A percentile compares a stretch with the other conserved stretches of the same genome.
phyloP scores from a whole-genome alignment of 1,284 basidiomycete species.

The Fomitopsis palustris region DNA sequence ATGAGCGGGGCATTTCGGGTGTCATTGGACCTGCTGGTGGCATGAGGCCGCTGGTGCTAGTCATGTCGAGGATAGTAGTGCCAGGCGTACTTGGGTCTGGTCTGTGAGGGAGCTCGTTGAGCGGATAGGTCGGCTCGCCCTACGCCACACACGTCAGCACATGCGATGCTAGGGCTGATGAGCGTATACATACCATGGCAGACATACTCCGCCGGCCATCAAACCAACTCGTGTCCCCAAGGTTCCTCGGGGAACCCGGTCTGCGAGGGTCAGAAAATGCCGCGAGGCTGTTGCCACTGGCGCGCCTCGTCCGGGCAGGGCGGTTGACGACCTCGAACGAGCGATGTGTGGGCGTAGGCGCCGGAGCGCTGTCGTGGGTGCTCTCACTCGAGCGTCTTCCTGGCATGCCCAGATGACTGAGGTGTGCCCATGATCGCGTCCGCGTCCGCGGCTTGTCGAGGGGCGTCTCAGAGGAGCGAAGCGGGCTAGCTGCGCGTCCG shows the following conservation, averaged over 20 bases:
- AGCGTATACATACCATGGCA: conserved; percentile 50
- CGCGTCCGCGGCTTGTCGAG: conserved; percentile 13
- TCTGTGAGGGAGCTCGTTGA: conserved; percentile 42
- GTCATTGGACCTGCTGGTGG: conserved; percentile 16
- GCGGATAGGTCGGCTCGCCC: conserved; percentile 67
- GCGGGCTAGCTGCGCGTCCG: conserved; percentile 25
- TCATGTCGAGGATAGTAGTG: conserved; percentile 40
- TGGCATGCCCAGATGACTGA: conserved; percentile 20
- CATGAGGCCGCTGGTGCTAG: conserved; percentile 40
- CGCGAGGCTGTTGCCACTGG: conserved; percentile 45
- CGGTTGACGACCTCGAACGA: conserved; percentile 74
- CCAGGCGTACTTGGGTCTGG: conserved; percentile 46
- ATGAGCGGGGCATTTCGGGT: conserved; percentile 37
- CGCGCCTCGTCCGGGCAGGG: conserved; percentile 44
- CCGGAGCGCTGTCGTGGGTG: conserved; percentile 16
- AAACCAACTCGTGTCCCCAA: conserved; percentile 74
- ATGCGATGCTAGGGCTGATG: conserved; percentile 11
- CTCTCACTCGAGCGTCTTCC: conserved; percentile 28
- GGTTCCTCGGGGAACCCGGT: conserved; percentile 42
- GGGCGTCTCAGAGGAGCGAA: conserved; percentile 9
- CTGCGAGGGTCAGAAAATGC: conserved; percentile 36
- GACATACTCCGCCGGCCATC: conserved; percentile 65
- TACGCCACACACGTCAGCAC: conserved; percentile 26
- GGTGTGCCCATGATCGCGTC: conserved; percentile 22
- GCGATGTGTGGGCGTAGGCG: conserved; percentile 32